Conservation (phyloP, 108 stramenopile species). For the Cyclotella baltica region DNA sequence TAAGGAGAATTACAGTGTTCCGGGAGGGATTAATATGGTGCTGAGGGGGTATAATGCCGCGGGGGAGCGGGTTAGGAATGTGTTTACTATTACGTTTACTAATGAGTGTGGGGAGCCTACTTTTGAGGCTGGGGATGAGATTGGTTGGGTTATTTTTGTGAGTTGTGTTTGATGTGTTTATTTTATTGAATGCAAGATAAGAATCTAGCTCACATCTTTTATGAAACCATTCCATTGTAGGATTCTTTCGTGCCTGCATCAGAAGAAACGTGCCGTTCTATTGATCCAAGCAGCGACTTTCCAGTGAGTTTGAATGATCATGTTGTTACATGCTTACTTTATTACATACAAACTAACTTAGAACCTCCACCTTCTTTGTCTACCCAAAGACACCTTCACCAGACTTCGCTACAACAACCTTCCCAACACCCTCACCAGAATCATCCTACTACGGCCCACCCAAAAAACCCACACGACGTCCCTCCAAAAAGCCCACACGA, state of each 20-base stretch:
- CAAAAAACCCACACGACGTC: conserved; percentile 1
- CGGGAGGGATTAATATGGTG: conserved; percentile 43
- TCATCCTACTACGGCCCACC: background rate
- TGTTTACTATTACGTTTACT: conserved; percentile 48
- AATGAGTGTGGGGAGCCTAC: conserved; percentile 47
- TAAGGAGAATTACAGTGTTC: conserved; percentile 5
- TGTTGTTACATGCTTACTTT: too few species aligned
- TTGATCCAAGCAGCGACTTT: conserved; percentile 1
- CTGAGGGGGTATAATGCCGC: conserved; percentile 38
- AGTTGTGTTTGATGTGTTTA: conserved; percentile 6
- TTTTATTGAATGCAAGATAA: background rate
- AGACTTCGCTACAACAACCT: background rate
- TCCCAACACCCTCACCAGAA: conserved; percentile 9
- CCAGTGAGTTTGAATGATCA: background rate
- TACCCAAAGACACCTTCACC: background rate
- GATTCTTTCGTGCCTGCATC: conserved; percentile 31
- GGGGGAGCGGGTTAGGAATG: conserved; percentile 36
- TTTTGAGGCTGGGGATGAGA: conserved; percentile 41
- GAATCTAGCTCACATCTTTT: background rate
- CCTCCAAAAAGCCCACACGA: background rate
- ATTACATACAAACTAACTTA: background rate
- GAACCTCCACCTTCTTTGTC: background rate
- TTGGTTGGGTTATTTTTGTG: conserved; percentile 54
- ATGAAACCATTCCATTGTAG: background rate
- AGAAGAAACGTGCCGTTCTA: conserved; percentile 29